Conservation (phyloP, 129 eudicot species). For the Saposhnikovia divaricata region DNA sequence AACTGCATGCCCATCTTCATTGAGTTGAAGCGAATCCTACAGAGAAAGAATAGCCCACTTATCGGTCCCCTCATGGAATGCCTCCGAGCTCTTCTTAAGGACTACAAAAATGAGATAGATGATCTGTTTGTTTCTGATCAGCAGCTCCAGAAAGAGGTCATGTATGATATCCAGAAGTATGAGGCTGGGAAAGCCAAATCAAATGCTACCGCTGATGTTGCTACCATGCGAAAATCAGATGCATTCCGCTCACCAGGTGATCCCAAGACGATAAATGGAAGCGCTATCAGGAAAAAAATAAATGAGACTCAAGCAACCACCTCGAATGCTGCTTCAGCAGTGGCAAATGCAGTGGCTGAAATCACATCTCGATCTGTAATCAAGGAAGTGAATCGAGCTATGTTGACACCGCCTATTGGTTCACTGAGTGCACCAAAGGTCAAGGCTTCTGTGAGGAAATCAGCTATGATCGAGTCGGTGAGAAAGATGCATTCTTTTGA, state of each 20-base stretch:
- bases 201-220: conserved; percentile 65
- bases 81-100: conserved; percentile 78
- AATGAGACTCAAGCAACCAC: conserved; percentile 19
- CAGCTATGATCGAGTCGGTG: conserved; percentile 59
- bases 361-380: conserved; percentile 66
- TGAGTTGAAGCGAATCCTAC: conserved; percentile 77
- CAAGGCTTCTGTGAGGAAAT: conserved; percentile 33
- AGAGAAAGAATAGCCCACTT: conserved; percentile 86
- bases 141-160: conserved; percentile 83
- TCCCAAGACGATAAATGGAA: conserved; percentile 20
- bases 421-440: conserved; percentile 69
- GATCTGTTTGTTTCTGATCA: conserved; percentile 83
- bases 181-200: conserved; percentile 55
- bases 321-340: conserved; percentile 59
- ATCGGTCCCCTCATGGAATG: conserved; percentile 94
- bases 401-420: conserved; percentile 55
- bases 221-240: conserved; percentile 33
- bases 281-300: conserved; percentile 16
- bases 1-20: conserved; percentile 93
- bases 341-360: conserved; percentile 66
- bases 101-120: conserved; percentile 90
- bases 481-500: conserved; percentile 78
- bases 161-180: conserved; percentile 81
- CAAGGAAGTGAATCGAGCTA: conserved; percentile 58
- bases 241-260: conserved; percentile 25